Evolutionary conservation across 2,329 filamentous ascomycete genomes (phyloP).

Genomic region (Aspergillus terreus): DNA sequence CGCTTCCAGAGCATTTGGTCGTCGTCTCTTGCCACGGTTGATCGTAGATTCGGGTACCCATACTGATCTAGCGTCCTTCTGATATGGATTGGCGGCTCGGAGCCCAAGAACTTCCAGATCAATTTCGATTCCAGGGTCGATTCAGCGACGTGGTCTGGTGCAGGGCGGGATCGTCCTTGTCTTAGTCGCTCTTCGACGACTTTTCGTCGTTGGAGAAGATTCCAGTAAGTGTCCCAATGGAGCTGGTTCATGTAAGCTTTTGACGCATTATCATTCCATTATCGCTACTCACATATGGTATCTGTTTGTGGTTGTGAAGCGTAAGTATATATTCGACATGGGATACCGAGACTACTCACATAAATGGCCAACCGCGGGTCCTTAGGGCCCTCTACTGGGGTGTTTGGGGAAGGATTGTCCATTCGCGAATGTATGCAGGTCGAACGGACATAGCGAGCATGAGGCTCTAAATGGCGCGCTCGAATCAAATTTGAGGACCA

Average conservation of each 20-base stretch:
- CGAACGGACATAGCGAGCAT: slow-evolving; percentile 37
- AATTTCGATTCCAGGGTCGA: slow-evolving; percentile 56
- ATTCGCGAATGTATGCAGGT: slow-evolving; percentile 32
- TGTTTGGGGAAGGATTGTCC: slow-evolving; percentile 16
- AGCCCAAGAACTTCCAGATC: slow-evolving; percentile 61
- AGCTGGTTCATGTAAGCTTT: slow-evolving; percentile 36
- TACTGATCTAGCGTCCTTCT: slow-evolving; percentile 62
- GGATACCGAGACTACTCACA: slow-evolving; percentile 16
- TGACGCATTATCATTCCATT: not conserved
- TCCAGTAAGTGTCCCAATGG: slow-evolving; percentile 62
- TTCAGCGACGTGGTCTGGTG: slow-evolving; percentile 53
- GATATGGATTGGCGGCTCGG: slow-evolving; percentile 59
- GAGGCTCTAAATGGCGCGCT: slow-evolving; percentile 37
- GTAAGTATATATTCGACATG: no score
- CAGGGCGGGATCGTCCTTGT: slow-evolving; percentile 55
- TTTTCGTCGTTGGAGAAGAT: slow-evolving; percentile 54
- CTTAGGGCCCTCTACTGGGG: slow-evolving; percentile 7
- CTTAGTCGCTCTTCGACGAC: slow-evolving; percentile 51
- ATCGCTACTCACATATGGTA: slow-evolving; percentile 24
- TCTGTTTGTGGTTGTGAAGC: slow-evolving; percentile 8
- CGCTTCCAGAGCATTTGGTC: slow-evolving; percentile 66
- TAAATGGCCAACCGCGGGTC: slow-evolving; percentile 28
- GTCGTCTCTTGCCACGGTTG: slow-evolving; percentile 59
- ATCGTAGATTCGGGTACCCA: slow-evolving; percentile 58
- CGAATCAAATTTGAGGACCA: slow-evolving; percentile 35